Evolutionary conservation across 179 eudicot genomes (phyloP).

Genomic region (Actinidia arguta): DNA sequence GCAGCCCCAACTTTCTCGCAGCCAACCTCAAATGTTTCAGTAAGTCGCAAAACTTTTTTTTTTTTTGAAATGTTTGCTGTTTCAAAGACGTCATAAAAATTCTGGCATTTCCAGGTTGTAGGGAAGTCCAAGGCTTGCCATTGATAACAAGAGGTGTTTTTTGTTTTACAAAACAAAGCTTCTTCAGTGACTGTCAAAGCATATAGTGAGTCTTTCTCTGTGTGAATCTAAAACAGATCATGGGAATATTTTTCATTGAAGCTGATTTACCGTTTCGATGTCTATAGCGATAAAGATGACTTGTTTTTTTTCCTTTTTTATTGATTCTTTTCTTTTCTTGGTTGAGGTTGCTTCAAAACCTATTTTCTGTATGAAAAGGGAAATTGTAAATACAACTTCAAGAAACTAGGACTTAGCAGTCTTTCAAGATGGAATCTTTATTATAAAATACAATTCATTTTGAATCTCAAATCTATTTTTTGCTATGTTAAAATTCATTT

Average conservation of each 20-base stretch:
- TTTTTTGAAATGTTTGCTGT: not conserved
- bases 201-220: not conserved
- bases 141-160: not conserved
- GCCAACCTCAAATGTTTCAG: slow-evolving; percentile 80
- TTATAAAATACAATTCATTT: no score
- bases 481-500: no score
- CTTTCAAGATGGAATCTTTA: no score
- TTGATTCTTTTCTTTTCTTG: no score
- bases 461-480: no score
- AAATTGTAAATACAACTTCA: no score
- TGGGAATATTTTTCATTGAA: not conserved
- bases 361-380: no score
- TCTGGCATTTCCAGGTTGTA: slow-evolving; percentile 26
- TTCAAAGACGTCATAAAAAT: not conserved
- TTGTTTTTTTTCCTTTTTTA: no score
- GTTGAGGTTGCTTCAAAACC: no score
- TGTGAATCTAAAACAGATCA: not conserved
- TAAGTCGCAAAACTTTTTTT: slow-evolving; percentile 35
- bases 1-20: slow-evolving; percentile 86
- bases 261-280: slow-evolving; percentile 1
- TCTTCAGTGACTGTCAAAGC: not conserved
- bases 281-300: no score
- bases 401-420: no score
- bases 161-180: not conserved
- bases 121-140: not conserved